Evolutionary conservation across 1,139 yeast genomes (phyloP), one percentile per base, ranked within the genome.

Genomic region (Kluyveromyces sp.): DNA sequence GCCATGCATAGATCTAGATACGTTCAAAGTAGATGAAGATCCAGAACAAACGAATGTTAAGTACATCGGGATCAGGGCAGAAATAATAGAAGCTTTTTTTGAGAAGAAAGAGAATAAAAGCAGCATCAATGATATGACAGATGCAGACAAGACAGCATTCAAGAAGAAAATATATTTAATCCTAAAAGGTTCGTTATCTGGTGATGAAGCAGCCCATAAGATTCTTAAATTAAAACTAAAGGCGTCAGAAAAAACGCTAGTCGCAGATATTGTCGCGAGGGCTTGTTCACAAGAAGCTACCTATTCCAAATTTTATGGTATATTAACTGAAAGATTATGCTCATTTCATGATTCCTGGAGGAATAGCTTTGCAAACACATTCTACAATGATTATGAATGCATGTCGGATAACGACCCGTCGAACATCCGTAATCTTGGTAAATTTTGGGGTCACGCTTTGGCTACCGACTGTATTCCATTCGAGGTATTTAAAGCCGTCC

Each of bases 161-260:
- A 85, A 88, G 53, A 85, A 88, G 58, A 76, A 77, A 1, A 84
- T 90, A 2, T 90, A 90, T 57, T 69, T 89, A 41, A 83, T 94
- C 0, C 71, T 92, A 31, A 89, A 87, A 85, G 87, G 97, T n/a
- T 82, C 96, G 47, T 78, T 90, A 80, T 83, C 95, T 1, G 81
- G 92, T 2, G 96, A 88, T 55, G 99, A 92, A 69, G 94, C 96
- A 0, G 89, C 87, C 0, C 97, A 90, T 64, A 90, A 90, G 62
- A 67, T 92, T 8, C 57, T 86, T 39, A 75, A 75, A 57, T 60
- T 82, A 21, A 65, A 72, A 4, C 63, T 73, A 2, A 63, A 68
- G 4, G 71, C 67, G 42, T 63, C 65, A 0, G 63, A 65, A 26
- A 72, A 73, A 39, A 63, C 63, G 31, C 68, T 77, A 53, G 70